A percentile compares a stretch with the other conserved stretches of the same genome.
Conservation (phyloP, 1,284 basidiomycete genomes). For the Farysia itapuensis region DNA sequence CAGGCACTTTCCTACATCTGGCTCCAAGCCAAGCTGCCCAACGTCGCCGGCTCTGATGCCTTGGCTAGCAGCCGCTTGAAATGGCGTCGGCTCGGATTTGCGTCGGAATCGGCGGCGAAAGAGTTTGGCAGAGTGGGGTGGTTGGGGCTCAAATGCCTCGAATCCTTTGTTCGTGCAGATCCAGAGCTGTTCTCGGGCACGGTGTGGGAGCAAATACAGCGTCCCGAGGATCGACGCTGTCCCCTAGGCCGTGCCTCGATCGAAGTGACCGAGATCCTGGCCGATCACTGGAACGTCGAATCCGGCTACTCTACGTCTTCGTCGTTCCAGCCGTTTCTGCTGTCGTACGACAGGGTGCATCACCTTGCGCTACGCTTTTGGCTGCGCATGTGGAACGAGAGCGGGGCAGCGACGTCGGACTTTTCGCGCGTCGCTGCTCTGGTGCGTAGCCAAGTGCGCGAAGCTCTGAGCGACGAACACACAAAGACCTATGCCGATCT, state of each 20-base stretch:
- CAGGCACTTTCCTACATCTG: constrained; percentile 52
- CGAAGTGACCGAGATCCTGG: constrained; percentile 72
- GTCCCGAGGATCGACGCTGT: constrained; percentile 75
- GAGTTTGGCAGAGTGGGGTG: constrained; percentile 84
- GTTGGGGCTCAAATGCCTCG: constrained; percentile 69
- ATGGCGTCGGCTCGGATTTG: constrained; percentile 79
- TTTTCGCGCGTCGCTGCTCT: constrained; percentile 80
- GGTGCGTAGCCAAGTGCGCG: constrained; percentile 73
- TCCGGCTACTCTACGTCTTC: constrained; percentile 74
- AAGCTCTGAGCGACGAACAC: constrained; percentile 68
- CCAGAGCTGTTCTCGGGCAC: constrained; percentile 81
- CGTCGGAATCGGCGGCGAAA: constrained; percentile 74
- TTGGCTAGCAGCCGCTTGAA: constrained; percentile 62
- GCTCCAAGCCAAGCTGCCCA: constrained; percentile 47
- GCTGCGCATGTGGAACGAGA: constrained; percentile 91
- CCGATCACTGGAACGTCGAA: constrained; percentile 48
- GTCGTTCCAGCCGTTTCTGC: constrained; percentile 83
- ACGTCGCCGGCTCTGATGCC: constrained; percentile 64
- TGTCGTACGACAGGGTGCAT: constrained; percentile 80
- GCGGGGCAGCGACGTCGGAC: constrained; percentile 69
- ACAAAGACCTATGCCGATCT: constrained; percentile 80
- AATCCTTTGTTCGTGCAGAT: constrained; percentile 72
- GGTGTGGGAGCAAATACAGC: constrained; percentile 79
- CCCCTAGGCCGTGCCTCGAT: constrained; percentile 83
- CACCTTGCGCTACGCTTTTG: constrained; percentile 82